A percentile compares a stretch with the other conserved stretches of the same genome.
Conservation (phyloP, 345 rosid genomes). For the Balakata baccata region DNA sequence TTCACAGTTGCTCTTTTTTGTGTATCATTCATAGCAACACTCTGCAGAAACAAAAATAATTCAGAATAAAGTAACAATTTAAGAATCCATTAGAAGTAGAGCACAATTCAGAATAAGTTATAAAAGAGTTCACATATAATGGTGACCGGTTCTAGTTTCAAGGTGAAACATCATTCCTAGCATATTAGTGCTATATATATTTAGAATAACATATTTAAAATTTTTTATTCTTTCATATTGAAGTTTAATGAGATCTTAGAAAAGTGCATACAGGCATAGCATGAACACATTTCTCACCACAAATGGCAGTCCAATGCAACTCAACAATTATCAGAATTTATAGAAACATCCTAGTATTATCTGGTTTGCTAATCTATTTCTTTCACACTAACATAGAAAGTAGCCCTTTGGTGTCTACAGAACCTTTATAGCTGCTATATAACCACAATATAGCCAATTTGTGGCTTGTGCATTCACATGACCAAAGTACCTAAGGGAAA, state of each 20-base stretch:
- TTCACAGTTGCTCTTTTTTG: slow-evolving; percentile 70
- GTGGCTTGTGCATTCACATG: not conserved
- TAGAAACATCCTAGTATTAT: not conserved
- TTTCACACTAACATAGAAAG: not conserved
- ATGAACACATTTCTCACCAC: not conserved
- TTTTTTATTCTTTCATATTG: not conserved
- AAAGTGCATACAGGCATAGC: not conserved
- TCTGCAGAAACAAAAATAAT: slow-evolving; percentile 42
- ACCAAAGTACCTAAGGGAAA: not conserved
- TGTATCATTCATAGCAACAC: slow-evolving; percentile 67
- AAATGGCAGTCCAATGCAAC: not conserved
- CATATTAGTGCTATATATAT: not conserved
- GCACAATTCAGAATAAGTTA: slow-evolving; percentile 9
- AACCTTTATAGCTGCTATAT: slow-evolving; percentile 7
- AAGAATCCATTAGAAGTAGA: slow-evolving; percentile 7
- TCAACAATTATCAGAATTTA: not conserved
- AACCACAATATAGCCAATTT: not conserved
- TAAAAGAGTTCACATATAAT: no score
- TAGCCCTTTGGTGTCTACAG: not conserved
- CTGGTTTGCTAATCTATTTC: not conserved
- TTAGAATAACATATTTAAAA: not conserved
- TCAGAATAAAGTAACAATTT: not conserved
- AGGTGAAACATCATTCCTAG: not conserved
- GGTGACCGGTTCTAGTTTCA: not conserved
- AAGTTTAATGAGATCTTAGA: not conserved